These are phyloP conservation scores for Cryptococcus sp. DNA, from an alignment of 1,284 basidiomycete species.

Conservation along the genomic window DNA sequence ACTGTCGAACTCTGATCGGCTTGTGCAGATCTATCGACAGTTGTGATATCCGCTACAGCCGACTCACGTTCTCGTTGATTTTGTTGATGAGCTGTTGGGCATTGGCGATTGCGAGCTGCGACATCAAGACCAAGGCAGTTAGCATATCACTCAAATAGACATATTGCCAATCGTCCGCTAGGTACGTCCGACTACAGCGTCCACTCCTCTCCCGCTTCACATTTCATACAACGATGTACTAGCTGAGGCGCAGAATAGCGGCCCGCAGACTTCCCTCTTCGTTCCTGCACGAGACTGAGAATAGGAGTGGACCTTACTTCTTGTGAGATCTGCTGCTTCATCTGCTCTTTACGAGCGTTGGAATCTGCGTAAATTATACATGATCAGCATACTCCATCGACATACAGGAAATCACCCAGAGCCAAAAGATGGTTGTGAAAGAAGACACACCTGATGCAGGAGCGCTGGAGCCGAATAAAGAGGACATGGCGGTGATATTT, in stretches of 20 bases:
- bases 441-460: slow-evolving; percentile 4
- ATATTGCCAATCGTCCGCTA: background rate
- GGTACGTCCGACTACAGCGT: background rate
- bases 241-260: no score
- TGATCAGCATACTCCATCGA: background rate
- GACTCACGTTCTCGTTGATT: slow-evolving; percentile 54
- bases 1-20: no score
- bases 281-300: background rate
- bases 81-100: slow-evolving; percentile 54
- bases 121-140: no score
- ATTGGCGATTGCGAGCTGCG: slow-evolving; percentile 49
- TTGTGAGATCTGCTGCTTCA: slow-evolving; percentile 52
- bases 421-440: background rate
- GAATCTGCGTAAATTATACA: slow-evolving; percentile 33
- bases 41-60: background rate
- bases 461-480: slow-evolving; percentile 24
- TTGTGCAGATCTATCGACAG: no score
- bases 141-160: background rate
- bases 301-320: slow-evolving; percentile 30
- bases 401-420: background rate
- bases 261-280: no score
- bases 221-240: no score
- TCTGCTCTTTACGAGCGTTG: slow-evolving; percentile 50
- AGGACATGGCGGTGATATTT: slow-evolving; percentile 18
- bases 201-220: no score